phyloP scores from a whole-genome alignment of 192 early-diverging fungal species.

The Jimgerdemannia flammicorona region DNA sequence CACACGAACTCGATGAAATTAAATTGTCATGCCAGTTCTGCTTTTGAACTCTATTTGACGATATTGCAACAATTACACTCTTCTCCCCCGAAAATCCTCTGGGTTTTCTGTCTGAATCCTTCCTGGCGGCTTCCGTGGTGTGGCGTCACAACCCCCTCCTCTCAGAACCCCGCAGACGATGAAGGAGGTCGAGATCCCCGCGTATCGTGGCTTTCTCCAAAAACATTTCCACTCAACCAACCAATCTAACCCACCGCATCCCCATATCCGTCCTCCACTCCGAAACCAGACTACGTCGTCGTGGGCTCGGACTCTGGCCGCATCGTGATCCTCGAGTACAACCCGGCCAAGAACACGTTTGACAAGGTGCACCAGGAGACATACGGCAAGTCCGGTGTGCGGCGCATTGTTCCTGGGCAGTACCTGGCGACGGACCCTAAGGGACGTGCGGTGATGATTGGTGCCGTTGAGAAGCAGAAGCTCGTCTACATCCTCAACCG shows the following conservation, averaged over 20 bases:
- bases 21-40: background rate
- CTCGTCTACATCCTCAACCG: conserved; percentile 97
- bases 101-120: background rate
- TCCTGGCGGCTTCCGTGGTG: background rate
- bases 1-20: background rate
- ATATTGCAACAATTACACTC: background rate
- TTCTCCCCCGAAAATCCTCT: background rate
- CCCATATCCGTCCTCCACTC: background rate
- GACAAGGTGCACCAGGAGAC: conserved; percentile 87
- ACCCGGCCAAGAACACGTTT: conserved; percentile 66
- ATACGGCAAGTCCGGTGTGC: conserved; percentile 88
- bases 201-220: background rate
- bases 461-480: conserved; percentile 90
- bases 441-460: conserved; percentile 95
- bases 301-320: conserved; percentile 89
- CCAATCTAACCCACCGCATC: background rate
- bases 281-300: conserved; percentile 78
- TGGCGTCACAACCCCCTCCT: background rate
- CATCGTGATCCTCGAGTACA: conserved; percentile 88
- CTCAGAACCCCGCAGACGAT: background rate
- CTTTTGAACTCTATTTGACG: background rate
- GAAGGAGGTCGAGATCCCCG: background rate
- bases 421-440: conserved; percentile 95
- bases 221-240: background rate
- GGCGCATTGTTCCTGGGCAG: conserved; percentile 91